phyloP scores from a whole-genome alignment of 768 basidiomycete genomes.

The Clitopilus hobsonii region DNA sequence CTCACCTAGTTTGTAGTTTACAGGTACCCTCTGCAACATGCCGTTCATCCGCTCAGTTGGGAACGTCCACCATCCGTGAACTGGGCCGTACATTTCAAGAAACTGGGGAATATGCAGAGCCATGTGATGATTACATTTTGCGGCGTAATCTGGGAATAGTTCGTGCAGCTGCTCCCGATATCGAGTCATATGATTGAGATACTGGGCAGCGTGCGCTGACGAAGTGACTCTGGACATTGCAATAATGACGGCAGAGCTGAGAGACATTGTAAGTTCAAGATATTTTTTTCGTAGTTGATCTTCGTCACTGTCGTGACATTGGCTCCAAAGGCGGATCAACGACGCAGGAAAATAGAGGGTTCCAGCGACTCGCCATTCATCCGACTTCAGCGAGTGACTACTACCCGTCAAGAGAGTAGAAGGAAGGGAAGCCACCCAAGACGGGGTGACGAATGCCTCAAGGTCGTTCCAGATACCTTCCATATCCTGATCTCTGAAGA shows the following conservation, averaged over 20 bases:
- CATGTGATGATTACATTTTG: slow-evolving; percentile 35
- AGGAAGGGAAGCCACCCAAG: slow-evolving; percentile 19
- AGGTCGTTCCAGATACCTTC: slow-evolving; percentile 18
- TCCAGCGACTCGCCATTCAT: slow-evolving; percentile 30
- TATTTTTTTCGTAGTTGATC: slow-evolving; percentile 19
- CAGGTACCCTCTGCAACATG: slow-evolving; percentile 21
- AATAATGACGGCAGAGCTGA: slow-evolving; percentile 26
- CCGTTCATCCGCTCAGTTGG: slow-evolving; percentile 30
- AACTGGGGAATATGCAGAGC: slow-evolving; percentile 29
- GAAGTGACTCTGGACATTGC: slow-evolving; percentile 20
- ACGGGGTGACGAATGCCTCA: slow-evolving; percentile 15
- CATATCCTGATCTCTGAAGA: slow-evolving; percentile 9
- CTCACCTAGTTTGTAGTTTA: slow-evolving; percentile 27
- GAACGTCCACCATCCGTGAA: slow-evolving; percentile 30
- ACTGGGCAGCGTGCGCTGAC: slow-evolving; percentile 14
- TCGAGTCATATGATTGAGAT: slow-evolving; percentile 19
- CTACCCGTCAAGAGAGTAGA: slow-evolving; percentile 14
- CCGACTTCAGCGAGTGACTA: slow-evolving; percentile 24
- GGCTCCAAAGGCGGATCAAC: slow-evolving; percentile 30
- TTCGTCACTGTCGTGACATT: neutral
- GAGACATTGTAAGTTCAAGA: slow-evolving; percentile 21
- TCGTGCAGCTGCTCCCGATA: slow-evolving; percentile 25
- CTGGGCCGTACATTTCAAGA: slow-evolving; percentile 28
- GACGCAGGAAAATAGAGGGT: slow-evolving; percentile 30
- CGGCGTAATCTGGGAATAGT: slow-evolving; percentile 21